Conservation (phyloP, 2,329 filamentous ascomycete species). For the Colletotrichum sublineola region DNA sequence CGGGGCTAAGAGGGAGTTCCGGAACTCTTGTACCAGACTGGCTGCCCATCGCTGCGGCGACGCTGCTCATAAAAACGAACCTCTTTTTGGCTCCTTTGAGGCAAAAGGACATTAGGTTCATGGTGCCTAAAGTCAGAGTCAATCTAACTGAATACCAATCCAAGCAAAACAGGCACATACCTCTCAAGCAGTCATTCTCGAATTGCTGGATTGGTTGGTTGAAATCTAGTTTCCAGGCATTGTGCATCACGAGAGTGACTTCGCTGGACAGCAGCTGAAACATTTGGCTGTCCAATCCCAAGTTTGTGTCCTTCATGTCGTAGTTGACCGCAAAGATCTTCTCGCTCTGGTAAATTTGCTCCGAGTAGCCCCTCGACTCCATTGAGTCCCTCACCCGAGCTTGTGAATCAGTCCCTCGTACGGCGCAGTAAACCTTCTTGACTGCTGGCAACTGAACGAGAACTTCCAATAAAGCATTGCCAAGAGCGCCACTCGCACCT, state of each 20-base stretch:
- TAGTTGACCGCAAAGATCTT: conserved; percentile 24
- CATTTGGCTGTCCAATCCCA: neutral
- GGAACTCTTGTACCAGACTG: neutral
- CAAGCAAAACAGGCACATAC: neutral
- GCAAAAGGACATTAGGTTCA: conserved; percentile 23
- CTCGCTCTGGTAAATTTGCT: neutral
- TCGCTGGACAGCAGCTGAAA: neutral
- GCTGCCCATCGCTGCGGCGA: conserved; percentile 32
- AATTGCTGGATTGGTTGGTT: conserved; percentile 35
- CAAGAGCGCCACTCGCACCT: conserved; percentile 24
- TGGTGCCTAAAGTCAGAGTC: neutral
- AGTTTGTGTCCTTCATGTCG: conserved; percentile 8
- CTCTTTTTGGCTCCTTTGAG: neutral
- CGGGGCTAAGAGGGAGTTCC: conserved; percentile 10
- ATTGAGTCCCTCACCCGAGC: neutral
- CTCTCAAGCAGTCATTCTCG: conserved; percentile 21
- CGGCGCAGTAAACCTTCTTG: conserved; percentile 21
- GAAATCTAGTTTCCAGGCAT: conserved; percentile 36
- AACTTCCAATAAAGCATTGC: conserved; percentile 26
- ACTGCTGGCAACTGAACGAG: conserved; percentile 1
- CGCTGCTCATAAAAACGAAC: conserved; percentile 34
- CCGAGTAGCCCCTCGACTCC: conserved; percentile 10
- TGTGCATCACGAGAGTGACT: conserved; percentile 29
- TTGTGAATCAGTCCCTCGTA: conserved; percentile 9
- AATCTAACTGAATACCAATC: neutral